Conservation (phyloP, 108 stramenopile species). For the Cyclotella choctawhatcheeana region DNA sequence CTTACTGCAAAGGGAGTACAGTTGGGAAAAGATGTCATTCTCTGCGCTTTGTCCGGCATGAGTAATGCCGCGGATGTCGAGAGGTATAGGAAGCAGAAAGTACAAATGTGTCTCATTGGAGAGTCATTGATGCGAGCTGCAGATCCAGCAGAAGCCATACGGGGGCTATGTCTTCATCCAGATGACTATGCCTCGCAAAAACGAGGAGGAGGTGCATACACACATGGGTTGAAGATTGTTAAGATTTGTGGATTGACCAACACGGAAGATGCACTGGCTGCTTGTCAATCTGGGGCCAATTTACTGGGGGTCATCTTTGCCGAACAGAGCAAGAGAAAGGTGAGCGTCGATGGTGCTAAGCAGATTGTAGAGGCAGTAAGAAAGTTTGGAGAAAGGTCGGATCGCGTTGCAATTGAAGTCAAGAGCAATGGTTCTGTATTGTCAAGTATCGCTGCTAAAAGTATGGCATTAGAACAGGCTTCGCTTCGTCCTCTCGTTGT, state of each 20-base stretch:
- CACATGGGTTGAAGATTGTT: constrained; percentile 74
- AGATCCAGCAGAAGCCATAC: constrained; percentile 85
- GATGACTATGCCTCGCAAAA: constrained; percentile 56
- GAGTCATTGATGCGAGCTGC: constrained; percentile 97
- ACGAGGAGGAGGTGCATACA: constrained; percentile 76
- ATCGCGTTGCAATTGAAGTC: constrained; percentile 34
- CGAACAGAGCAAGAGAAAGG: constrained; percentile 83
- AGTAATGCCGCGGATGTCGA: constrained; percentile 83
- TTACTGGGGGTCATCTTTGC: constrained; percentile 97
- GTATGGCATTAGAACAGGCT: constrained; percentile 61
- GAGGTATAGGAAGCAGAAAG: constrained; percentile 80
- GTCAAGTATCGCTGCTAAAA: constrained; percentile 54
- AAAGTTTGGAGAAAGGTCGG: constrained; percentile 87
- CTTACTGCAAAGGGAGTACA: constrained; percentile 54
- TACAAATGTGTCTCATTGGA: constrained; percentile 96
- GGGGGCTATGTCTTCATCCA: constrained; percentile 85
- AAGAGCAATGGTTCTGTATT: constrained; percentile 31
- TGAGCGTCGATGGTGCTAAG: constrained; percentile 68
- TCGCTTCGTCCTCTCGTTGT: constrained; percentile 85
- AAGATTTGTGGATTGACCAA: constrained; percentile 97
- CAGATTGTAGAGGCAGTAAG: constrained; percentile 82
- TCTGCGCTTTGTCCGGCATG: constrained; percentile 93
- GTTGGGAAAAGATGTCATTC: constrained; percentile 38
- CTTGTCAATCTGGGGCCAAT: constrained; percentile 92
- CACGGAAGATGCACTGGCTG: constrained; percentile 89